phyloP scores from a whole-genome alignment of 164 flowering plant genomes.

The Macadamia tetraphylla region DNA sequence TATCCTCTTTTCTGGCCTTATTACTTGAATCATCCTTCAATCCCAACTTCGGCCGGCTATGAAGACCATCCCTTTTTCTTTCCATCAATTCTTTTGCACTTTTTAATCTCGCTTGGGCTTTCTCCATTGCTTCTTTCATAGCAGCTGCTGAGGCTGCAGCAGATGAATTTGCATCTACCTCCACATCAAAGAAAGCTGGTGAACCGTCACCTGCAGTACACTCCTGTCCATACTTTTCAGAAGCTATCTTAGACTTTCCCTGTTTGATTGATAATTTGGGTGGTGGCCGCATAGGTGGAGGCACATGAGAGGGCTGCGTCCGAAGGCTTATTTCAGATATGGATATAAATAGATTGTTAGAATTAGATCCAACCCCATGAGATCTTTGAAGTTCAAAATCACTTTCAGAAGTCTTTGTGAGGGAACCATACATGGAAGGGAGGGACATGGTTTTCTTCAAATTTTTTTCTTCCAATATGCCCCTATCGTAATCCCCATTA shows the following conservation, averaged over 20 bases:
- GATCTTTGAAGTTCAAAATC: slow-evolving; percentile 21
- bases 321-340: slow-evolving; percentile 63
- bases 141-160: slow-evolving; percentile 61
- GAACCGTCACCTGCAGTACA: slow-evolving; percentile 28
- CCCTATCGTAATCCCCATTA: slow-evolving; percentile 18
- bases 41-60: slow-evolving; percentile 21
- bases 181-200: slow-evolving; percentile 64
- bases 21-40: slow-evolving; percentile 22
- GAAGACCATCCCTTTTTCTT: slow-evolving; percentile 40
- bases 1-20: slow-evolving; percentile 20
- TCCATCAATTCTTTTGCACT: slow-evolving; percentile 54
- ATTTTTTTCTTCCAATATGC: slow-evolving; percentile 22
- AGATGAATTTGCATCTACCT: slow-evolving; percentile 66
- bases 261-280: slow-evolving; percentile 42
- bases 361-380: slow-evolving; percentile 17
- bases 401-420: slow-evolving; percentile 17
- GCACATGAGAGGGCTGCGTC: slow-evolving; percentile 67
- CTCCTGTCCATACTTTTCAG: slow-evolving; percentile 25
- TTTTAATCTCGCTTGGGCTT: slow-evolving; percentile 54
- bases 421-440: slow-evolving; percentile 14
- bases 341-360: slow-evolving; percentile 32
- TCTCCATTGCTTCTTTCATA: slow-evolving; percentile 63
- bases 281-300: slow-evolving; percentile 85
- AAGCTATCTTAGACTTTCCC: slow-evolving; percentile 21
- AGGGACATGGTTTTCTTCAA: slow-evolving; percentile 26